Evolutionary conservation across 1,139 yeast genomes (phyloP).

Genomic region (Arxiozyma slooffiae): DNA sequence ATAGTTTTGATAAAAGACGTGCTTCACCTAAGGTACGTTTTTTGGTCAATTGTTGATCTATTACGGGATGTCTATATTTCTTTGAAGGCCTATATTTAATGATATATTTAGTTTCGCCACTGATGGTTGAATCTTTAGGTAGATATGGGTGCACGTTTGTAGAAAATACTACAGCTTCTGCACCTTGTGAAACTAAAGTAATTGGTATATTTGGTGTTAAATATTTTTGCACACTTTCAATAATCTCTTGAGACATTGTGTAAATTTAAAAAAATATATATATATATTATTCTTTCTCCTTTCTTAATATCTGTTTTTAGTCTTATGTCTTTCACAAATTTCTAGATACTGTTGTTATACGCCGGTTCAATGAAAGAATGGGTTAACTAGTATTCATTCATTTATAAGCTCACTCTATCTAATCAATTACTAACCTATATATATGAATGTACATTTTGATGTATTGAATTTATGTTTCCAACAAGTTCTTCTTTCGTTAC

Average conservation of each 20-base stretch:
- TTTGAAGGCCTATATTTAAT: slow-evolving; percentile 84
- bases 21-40: slow-evolving; percentile 81
- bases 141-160: slow-evolving; percentile 62
- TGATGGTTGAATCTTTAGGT: slow-evolving; percentile 16
- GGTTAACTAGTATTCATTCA: neutral
- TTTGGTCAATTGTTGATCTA: slow-evolving; percentile 68
- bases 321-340: neutral
- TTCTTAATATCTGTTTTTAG: neutral
- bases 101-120: slow-evolving; percentile 36
- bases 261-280: neutral
- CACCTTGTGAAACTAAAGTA: slow-evolving; percentile 75
- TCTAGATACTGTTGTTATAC: neutral
- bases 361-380: neutral
- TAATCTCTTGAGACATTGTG: slow-evolving; percentile 30
- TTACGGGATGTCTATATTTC: slow-evolving; percentile 74
- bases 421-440: neutral
- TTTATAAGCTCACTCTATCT: neutral
- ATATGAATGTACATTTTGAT: too few relatives aligned
- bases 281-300: neutral
- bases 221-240: slow-evolving; percentile 35
- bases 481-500: neutral
- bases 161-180: slow-evolving; percentile 77
- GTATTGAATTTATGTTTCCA: too few relatives aligned
- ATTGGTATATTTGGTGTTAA: slow-evolving; percentile 42
- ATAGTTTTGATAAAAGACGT: slow-evolving; percentile 57